Base-by-base conservation (phyloP, 1,139 yeast species). In the Sugiyamaella neomexicana region DNA sequence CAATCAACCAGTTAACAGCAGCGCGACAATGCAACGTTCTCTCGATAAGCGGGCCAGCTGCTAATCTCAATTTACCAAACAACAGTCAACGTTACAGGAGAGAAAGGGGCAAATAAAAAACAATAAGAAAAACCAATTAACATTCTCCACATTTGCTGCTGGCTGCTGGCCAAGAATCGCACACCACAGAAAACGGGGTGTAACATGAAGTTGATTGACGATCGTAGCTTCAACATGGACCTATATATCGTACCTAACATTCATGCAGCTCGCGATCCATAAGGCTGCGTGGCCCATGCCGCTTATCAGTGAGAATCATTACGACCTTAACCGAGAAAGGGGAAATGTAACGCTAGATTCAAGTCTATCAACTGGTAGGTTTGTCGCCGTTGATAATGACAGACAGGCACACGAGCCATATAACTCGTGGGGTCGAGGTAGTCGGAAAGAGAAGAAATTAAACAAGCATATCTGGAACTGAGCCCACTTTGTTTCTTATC, bases 331-430 rank as follows among this genome's bases (percentile, higher is more conserved):
- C 15, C 13, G 15, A 34, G 16, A 7, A 34, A 13, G 38, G 38
- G 16, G 38, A 13, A 34, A 34, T 34, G 38, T 34, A 34, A 34
- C 38, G 16, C 38, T 34, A 34, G 38, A 34, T n/a, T n/a, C 8
- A 16, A 13, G 15, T n/a, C 13, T 12, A 34, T 34, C 38, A 34
- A 20, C 5, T 20, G 25, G 25, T 20, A 20, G 25, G 38, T 34
- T 34, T 13, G 5, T 9, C 34, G 34, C 38, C 38, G 38, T 34
- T 42, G 37, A 42, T 42, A 27, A 37, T 42, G 9, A 29, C 46
- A 27, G 46, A 42, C 46, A 42, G 46, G 25, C 25, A 29, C 10
- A 5, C 32, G 44, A 23, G 32, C 44, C 13, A 40, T 7, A 39
- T 20, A 20, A 20, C 5, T 20, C 25, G 25, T 20, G 25, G 25